Evolutionary conservation across 2,329 filamentous ascomycete species (phyloP).

Genomic region (Paraphoma chrysanthemicola): DNA sequence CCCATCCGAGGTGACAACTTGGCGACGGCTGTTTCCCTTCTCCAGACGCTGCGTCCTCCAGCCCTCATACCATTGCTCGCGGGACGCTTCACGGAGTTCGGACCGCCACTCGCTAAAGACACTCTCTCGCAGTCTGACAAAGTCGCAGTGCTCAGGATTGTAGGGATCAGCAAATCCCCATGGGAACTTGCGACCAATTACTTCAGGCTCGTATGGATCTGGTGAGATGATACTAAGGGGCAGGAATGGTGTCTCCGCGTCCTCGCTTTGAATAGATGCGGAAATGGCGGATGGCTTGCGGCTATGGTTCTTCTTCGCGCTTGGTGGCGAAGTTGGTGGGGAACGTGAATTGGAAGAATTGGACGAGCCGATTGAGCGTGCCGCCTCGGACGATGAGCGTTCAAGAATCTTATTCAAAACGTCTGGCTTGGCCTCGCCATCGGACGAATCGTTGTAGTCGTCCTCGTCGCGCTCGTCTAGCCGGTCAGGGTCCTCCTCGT

Average conservation of each 20-base stretch:
- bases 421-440: conserved; percentile 42
- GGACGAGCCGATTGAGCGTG: conserved; percentile 41
- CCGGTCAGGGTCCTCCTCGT: conserved; percentile 63
- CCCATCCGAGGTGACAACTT: conserved; percentile 38
- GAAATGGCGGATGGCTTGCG: conserved; percentile 52
- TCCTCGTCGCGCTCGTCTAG: conserved; percentile 61
- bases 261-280: conserved; percentile 43
- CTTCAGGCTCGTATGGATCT: conserved; percentile 82
- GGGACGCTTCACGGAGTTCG: conserved; percentile 87
- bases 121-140: conserved; percentile 84
- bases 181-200: conserved; percentile 86
- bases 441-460: conserved; percentile 48
- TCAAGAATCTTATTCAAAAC: conserved; percentile 48
- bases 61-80: conserved; percentile 93
- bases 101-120: conserved; percentile 93
- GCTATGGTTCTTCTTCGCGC: conserved; percentile 43
- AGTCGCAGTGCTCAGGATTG: conserved; percentile 91
- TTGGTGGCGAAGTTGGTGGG: conserved; percentile 43
- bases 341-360: conserved; percentile 39
- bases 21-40: conserved; percentile 31
- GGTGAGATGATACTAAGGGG: conserved; percentile 94
- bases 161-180: conserved; percentile 98
- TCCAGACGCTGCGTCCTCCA: conserved; percentile 74
- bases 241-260: conserved; percentile 68
- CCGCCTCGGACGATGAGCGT: conserved; percentile 47